phyloP scores from a whole-genome alignment of 495 filamentous ascomycete genomes.

The Neohortaea acidophila region DNA sequence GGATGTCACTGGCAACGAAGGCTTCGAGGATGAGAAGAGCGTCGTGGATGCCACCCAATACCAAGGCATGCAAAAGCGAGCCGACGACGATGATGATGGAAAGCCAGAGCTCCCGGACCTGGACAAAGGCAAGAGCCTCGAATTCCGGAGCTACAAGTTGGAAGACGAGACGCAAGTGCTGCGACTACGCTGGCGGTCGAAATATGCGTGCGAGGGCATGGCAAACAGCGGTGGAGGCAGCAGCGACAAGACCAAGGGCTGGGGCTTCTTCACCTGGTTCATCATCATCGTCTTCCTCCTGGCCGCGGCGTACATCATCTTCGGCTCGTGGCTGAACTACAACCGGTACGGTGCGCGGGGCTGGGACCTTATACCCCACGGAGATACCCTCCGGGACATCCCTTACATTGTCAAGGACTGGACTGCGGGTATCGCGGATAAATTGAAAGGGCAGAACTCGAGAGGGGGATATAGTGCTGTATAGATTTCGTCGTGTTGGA shows the following conservation, averaged over 20 bases:
- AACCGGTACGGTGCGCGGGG: conserved; percentile 88
- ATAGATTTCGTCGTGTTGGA: too few species aligned
- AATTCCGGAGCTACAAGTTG: conserved; percentile 51
- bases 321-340: conserved; percentile 97
- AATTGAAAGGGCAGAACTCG: conserved; percentile 61
- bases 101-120: conserved; percentile 24
- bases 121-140: conserved; percentile 42
- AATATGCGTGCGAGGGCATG: conserved; percentile 57
- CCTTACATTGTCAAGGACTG: conserved; percentile 90
- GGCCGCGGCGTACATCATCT: conserved; percentile 84
- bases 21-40: conserved; percentile 27
- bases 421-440: conserved; percentile 59
- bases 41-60: conserved; percentile 19
- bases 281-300: conserved; percentile 81
- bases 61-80: conserved; percentile 14
- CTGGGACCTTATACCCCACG: conserved; percentile 89
- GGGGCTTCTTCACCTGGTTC: conserved; percentile 98
- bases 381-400: conserved; percentile 78
- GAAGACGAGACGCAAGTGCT: conserved; percentile 40
- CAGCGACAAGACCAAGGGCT: conserved; percentile 33
- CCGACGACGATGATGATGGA: conserved; percentile 24
- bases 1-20: conserved; percentile 53
- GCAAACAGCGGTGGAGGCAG: conserved; percentile 19
- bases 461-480: conserved; percentile 92
- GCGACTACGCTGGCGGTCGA: conserved; percentile 67